Percentiles rank a stretch among this genome's conserved stretches.
These are phyloP conservation scores for Dissoconium aciculare DNA, from an alignment of 2,329 filamentous ascomycete genomes.

Conservation along the genomic window DNA sequence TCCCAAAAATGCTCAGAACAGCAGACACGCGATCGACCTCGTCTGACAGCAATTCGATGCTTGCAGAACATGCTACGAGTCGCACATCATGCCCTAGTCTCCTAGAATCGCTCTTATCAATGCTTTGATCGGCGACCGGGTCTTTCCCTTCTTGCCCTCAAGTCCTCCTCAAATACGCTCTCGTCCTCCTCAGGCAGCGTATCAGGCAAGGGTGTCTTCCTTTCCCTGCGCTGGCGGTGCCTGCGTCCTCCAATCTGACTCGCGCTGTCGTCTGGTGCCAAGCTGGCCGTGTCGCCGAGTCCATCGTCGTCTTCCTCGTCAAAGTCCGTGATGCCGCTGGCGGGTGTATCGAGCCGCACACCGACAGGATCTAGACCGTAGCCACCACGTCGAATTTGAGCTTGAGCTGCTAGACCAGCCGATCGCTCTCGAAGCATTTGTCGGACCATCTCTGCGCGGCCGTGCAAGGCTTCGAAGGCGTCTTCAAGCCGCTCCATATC, in stretches of 20 bases:
- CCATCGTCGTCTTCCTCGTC: slow-evolving; percentile 22
- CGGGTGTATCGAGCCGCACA: slow-evolving; percentile 31
- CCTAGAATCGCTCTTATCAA: too few relatives aligned
- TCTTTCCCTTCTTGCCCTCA: slow-evolving; percentile 2
- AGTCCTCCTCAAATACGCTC: slow-evolving; percentile 24
- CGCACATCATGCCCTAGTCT: too few relatives aligned
- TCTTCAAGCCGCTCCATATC: slow-evolving; percentile 93
- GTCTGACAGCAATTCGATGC: too few relatives aligned
- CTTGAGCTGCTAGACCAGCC: slow-evolving; percentile 57
- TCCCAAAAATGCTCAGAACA: too few relatives aligned
- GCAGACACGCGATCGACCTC: too few relatives aligned
- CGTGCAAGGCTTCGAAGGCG: slow-evolving; percentile 82
- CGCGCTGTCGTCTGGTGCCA: slow-evolving; percentile 65
- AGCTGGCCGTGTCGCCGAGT: slow-evolving; percentile 30
- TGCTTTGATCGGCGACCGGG: neutral
- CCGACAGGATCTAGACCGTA: slow-evolving; percentile 26
- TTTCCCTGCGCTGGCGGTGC: slow-evolving; percentile 49
- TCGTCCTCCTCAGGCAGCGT: slow-evolving; percentile 56
- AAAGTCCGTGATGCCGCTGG: slow-evolving; percentile 22
- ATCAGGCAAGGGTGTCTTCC: slow-evolving; percentile 51
- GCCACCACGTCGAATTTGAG: slow-evolving; percentile 43
- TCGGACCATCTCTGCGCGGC: slow-evolving; percentile 66
- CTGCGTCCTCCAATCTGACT: slow-evolving; percentile 63
- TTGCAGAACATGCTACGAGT: too few relatives aligned
- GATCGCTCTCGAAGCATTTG: slow-evolving; percentile 65